These are phyloP conservation scores for Xylaria sp. DNA, from an alignment of 2,329 filamentous ascomycete genomes.

Conservation along the genomic window DNA sequence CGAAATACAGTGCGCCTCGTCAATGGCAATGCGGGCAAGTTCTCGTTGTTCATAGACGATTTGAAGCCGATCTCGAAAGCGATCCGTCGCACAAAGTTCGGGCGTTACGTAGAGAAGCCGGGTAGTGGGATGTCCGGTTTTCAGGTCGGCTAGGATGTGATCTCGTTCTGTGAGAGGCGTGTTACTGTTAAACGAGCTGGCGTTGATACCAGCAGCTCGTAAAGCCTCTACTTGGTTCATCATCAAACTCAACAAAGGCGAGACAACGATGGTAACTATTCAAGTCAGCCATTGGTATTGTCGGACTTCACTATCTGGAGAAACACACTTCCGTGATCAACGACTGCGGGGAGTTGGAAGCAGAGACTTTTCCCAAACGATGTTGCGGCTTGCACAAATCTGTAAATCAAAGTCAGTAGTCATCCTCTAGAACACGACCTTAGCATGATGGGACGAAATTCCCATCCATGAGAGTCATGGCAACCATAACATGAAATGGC, in stretches of 20 bases:
- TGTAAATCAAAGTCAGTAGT: neutral
- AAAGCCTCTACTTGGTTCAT: conserved; percentile 91
- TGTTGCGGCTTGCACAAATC: conserved; percentile 85
- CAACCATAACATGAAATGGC: neutral
- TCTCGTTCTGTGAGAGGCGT: conserved; percentile 70
- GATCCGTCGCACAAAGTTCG: conserved; percentile 79
- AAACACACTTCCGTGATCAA: conserved; percentile 79
- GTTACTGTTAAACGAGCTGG: conserved; percentile 86
- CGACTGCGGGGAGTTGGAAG: conserved; percentile 88
- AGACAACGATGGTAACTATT: conserved; percentile 71
- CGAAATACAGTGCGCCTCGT: conserved; percentile 96
- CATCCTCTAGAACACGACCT: neutral
- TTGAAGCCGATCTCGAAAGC: conserved; percentile 76
- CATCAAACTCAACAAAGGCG: conserved; percentile 88
- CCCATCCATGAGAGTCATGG: neutral
- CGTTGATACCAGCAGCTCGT: conserved; percentile 73
- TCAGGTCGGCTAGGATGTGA: conserved; percentile 78
- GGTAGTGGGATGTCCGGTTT: conserved; percentile 83
- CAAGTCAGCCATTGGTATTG: conserved; percentile 12
- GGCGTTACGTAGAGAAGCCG: conserved; percentile 92
- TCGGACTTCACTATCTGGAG: neutral
- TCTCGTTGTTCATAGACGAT: conserved; percentile 80
- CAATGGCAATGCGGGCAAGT: conserved; percentile 85
- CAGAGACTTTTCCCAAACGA: conserved; percentile 94
- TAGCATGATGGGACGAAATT: neutral